Percentiles rank a stretch among this genome's conserved stretches.
Evolutionary conservation across 768 basidiomycete species (phyloP).

Genomic region (Melanogaster broomeanus): DNA sequence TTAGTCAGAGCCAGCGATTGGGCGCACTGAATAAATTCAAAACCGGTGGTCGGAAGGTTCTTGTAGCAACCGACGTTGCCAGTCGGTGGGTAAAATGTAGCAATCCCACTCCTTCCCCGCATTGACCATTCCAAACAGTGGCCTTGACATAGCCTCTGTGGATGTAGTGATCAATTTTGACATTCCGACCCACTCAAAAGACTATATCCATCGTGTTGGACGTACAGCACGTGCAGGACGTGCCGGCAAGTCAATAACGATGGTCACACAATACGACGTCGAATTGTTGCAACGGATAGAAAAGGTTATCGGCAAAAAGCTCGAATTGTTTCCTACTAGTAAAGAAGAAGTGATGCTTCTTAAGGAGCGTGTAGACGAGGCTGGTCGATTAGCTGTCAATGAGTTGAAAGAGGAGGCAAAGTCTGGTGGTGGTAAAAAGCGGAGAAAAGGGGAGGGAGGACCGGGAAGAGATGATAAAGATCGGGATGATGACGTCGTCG

Average conservation of each 20-base stretch:
- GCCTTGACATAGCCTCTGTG: conserved; percentile 93
- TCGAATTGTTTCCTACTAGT: conserved; percentile 86
- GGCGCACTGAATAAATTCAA: conserved; percentile 96
- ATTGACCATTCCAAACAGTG: conserved; percentile 44
- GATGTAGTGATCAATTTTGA: conserved; percentile 98
- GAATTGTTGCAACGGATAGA: conserved; percentile 96
- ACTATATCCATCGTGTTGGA: conserved; percentile 98
- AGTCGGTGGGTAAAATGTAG: conserved; percentile 60
- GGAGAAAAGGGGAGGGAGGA: conserved; percentile 48
- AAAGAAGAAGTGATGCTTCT: conserved; percentile 87
- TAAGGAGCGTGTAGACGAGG: conserved; percentile 88
- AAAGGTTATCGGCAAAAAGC: conserved; percentile 86
- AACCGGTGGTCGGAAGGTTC: conserved; percentile 84
- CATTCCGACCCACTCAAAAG: conserved; percentile 96
- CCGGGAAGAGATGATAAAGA: conserved; percentile 76
- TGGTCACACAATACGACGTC: conserved; percentile 98
- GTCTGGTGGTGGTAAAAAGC: conserved; percentile 51
- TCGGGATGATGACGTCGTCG: conserved; percentile 89
- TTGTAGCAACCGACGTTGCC: conserved; percentile 97
- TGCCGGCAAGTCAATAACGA: conserved; percentile 94
- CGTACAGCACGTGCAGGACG: conserved; percentile 98
- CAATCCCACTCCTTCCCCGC: background rate
- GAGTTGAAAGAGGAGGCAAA: conserved; percentile 79
- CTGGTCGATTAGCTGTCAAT: conserved; percentile 69
- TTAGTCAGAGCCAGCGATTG: conserved; percentile 90